These are phyloP conservation scores for Cystofilobasidium ferigula DNA, from an alignment of 768 basidiomycete genomes.

Conservation along the genomic window DNA sequence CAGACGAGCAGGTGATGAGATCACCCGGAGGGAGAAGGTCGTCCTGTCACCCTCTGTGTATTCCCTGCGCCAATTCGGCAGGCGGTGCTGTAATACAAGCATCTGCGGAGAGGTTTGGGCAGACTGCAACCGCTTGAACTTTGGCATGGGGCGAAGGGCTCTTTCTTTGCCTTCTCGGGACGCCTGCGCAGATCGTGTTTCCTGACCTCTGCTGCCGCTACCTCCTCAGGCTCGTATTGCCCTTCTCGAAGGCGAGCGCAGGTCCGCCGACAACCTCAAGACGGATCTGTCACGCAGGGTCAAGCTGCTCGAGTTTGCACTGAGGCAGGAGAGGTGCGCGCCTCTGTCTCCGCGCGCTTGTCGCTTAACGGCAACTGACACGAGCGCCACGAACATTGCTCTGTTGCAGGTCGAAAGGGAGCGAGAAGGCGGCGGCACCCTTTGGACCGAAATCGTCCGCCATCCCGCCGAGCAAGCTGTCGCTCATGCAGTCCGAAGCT, in stretches of 20 bases:
- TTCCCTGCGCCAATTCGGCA: no score
- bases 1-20: no score
- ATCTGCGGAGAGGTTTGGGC: no score
- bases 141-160: neutral
- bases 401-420: conserved; percentile 11
- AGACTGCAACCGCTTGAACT: no score
- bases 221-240: conserved; percentile 78
- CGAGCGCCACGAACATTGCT: neutral
- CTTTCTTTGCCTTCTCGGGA: neutral
- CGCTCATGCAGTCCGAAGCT: conserved; percentile 45
- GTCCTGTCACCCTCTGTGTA: no score
- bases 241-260: conserved; percentile 87
- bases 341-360: neutral
- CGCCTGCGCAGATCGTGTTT: neutral
- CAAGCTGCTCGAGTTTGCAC: conserved; percentile 97
- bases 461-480: conserved; percentile 56
- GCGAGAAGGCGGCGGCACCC: conserved; percentile 31
- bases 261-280: conserved; percentile 94
- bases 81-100: no score
- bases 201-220: neutral
- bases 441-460: conserved; percentile 50
- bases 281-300: conserved; percentile 90
- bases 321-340: conserved; percentile 87
- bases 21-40: no score
- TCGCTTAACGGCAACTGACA: neutral